Base-by-base conservation (phyloP, 768 basidiomycete genomes). In the Russula ochroleuca region DNA sequence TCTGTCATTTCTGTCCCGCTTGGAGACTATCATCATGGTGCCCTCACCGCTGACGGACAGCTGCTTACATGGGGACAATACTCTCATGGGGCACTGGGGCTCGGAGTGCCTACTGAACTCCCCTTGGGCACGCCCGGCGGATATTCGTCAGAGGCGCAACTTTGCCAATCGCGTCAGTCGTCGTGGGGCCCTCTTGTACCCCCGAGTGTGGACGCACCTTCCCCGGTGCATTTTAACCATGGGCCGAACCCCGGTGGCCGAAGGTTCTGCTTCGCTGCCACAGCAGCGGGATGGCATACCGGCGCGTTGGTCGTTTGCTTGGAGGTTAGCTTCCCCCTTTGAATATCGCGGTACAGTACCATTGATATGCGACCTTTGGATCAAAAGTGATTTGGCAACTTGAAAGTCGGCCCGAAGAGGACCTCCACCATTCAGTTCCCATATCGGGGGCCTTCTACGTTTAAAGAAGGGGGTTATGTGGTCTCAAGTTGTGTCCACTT, bases 11-110 rank as follows among this genome's bases (percentile, higher is more conserved):
- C 92, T 56, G 85, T 96, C 60, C 87, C 88, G 15, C 80, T 94
- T 56, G 96, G 96, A 6, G 96, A 98, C 74, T 97, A 95, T 73
- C 96, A 98, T 76, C 85, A 80, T 71, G 90, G 85, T 40, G 95
- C 96, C 1, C 77, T 97, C 69, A 95, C 92, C 3, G 78, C 82
- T 43, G 73, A 79, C 25, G 96, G 95, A 17, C 81, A 85, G 70
- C 77, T 94, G 28, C 76, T 88, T 21, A 90, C 94, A 13, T 95
- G 91, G 92, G 93, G 92, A 17, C 68, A 73, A 28, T 88, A 85
- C 74, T 88, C 87, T 23, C 72, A 76, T 35, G 94, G 95, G 13
- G 94, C 94, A 2, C 78, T 97, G 41, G 95, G 95, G 1, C 79
- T 97, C 2, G 94, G 94, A 4, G 85, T 92, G 72, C 90, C 92